Evolutionary conservation across 768 basidiomycete species (phyloP), one percentile per base, ranked within the genome.

Genomic region (Termitomyces sp.): DNA sequence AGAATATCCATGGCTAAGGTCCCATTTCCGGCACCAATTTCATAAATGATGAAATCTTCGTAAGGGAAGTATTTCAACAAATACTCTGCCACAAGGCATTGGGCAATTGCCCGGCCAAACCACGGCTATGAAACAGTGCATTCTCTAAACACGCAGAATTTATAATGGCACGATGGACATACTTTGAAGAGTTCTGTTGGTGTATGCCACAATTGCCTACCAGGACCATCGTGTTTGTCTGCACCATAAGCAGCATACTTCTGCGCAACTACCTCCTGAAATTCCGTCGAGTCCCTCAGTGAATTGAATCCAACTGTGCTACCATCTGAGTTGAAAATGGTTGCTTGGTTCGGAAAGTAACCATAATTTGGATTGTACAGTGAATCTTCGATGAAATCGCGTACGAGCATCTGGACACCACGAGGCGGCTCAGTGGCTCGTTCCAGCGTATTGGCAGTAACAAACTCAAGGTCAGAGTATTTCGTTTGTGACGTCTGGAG

Each of bases 101-200:
- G 85, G 10, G 90, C 92, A 52, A 98, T 84, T 42, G 94, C 89
- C 68, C 87, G 87, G 26, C 94, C 96, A 67, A 96, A 99, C 82
- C 88, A 92, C 12, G 96, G 97, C 96, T 99, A 59, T 29, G 55
- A 34, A 61, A 47, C 18, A 58, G 13, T 16, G 27, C n/a, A 64
- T 58, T 55, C 58, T 27, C 31, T 36, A 32, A 57, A 58, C 34
- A 16, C 5, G 18, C 60, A 46, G 4, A 24, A 53, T 56, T 48
- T 50, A 63, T n/a, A 26, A 31, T 13, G 37, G 53, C 8, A 46
- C 47, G 48, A 14, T 32, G 41, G 16, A 51, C 80, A 51, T 65
- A 95, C 97, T 84, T 95, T 94, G 79, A 99, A 98, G 31, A 99
- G 72, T 68, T 98, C 97, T 0, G 94, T 96, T 0, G 97, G 97